Conservation (phyloP, 208 protist genomes). For the Acanthamoeba lenticulata region DNA sequence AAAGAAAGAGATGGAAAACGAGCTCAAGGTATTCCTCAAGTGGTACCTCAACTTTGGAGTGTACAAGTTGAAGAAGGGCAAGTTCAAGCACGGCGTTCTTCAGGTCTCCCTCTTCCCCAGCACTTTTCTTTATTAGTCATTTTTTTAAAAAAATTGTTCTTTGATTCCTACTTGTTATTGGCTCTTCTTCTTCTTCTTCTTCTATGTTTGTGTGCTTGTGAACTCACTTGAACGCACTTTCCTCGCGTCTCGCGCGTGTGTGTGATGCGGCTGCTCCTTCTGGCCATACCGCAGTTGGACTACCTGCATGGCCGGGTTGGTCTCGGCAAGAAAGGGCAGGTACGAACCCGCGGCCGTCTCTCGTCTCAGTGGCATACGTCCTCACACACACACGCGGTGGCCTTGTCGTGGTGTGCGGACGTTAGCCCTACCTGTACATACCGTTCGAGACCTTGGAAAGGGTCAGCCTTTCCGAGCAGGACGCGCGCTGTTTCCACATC, state of each 20-base stretch:
- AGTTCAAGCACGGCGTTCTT: constrained; percentile 43
- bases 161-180: background rate
- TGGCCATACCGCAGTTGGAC: background rate
- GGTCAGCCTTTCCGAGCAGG: constrained; percentile 45
- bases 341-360: background rate
- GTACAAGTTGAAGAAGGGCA: constrained; percentile 48
- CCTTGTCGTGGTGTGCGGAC: background rate
- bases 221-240: background rate
- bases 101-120: background rate
- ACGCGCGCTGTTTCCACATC: constrained; percentile 44
- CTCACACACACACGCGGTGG: background rate
- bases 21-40: constrained; percentile 53
- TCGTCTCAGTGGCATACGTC: background rate
- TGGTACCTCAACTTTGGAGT: constrained; percentile 72
- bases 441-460: constrained; percentile 18
- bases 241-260: background rate
- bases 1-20: background rate
- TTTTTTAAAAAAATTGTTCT: background rate
- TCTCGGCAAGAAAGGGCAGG: constrained; percentile 34
- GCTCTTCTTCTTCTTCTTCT: background rate
- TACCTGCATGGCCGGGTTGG: constrained; percentile 4
- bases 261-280: background rate
- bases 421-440: background rate
- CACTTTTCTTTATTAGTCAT: background rate
- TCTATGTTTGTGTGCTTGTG: background rate